Percentiles rank a stretch among this genome's conserved stretches.
phyloP scores from a whole-genome alignment of 2,329 filamentous ascomycete genomes.

The Camillea tinctor region DNA sequence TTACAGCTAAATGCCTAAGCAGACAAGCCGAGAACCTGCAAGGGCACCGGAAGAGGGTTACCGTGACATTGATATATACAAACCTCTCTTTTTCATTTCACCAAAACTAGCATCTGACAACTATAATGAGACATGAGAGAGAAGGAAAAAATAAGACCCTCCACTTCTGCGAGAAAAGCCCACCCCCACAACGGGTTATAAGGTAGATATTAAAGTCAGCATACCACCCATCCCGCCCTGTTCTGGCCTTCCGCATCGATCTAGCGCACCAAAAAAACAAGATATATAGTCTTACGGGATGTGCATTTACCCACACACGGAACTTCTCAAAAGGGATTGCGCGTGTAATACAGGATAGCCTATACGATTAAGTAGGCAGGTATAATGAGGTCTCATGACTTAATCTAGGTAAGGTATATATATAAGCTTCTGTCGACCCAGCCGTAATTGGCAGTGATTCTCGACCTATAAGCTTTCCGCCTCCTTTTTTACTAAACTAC shows the following conservation, averaged over 20 bases:
- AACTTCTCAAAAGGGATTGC: not conserved
- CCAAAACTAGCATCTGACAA: not conserved
- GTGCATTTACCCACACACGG: not conserved
- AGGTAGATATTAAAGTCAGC: not conserved
- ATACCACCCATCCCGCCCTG: not conserved
- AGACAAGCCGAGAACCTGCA: not conserved
- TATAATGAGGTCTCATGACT: no score
- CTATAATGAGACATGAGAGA: not conserved
- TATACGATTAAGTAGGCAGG: not conserved
- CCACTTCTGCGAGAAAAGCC: not conserved
- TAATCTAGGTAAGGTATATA: not conserved
- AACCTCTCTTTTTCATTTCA: not conserved
- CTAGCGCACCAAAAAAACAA: not conserved
- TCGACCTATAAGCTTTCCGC: not conserved
- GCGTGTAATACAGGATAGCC: not conserved
- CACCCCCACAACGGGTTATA: not conserved
- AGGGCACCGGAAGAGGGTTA: not conserved
- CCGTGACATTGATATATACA: not conserved
- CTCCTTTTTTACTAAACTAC: no score
- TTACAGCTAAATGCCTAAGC: not conserved
- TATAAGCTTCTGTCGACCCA: not conserved
- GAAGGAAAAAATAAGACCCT: not conserved
- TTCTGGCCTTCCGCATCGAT: not conserved
- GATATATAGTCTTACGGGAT: not conserved
- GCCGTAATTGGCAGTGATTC: not conserved